phyloP scores from a whole-genome alignment of 331 rosid species.

The Cydonia oblonga region DNA sequence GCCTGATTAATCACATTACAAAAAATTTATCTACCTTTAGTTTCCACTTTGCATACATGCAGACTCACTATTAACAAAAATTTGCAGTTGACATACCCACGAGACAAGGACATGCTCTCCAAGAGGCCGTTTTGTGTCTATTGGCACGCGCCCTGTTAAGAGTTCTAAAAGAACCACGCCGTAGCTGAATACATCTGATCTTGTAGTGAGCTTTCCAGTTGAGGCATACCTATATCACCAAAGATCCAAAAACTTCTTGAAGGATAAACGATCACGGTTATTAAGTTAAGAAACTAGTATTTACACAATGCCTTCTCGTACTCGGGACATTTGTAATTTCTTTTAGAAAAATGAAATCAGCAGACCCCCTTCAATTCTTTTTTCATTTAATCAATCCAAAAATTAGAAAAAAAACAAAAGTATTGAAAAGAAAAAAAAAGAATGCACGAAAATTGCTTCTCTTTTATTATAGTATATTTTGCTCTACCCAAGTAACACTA shows the following conservation, averaged over 20 bases:
- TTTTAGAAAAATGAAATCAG: too few relatives aligned
- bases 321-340: not conserved
- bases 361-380: too few relatives aligned
- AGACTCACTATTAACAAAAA: not conserved
- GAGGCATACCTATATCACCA: constrained; percentile 62
- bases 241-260: not conserved
- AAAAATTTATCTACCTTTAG: not conserved
- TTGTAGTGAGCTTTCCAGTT: constrained; percentile 80
- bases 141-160: constrained; percentile 88
- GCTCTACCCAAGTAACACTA: not conserved
- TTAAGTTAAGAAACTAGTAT: not conserved
- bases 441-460: too few relatives aligned
- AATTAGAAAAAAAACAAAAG: too few relatives aligned
- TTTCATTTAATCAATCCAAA: too few relatives aligned
- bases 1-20: constrained; percentile 39
- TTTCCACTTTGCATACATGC: not conserved
- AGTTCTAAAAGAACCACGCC: constrained; percentile 92
- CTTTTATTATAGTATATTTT: not conserved
- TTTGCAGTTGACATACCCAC: constrained; percentile 49
- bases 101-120: constrained; percentile 94
- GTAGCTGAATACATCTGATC: constrained; percentile 84
- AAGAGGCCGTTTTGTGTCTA: constrained; percentile 63
- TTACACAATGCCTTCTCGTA: not conserved
- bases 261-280: not conserved
- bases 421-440: too few relatives aligned